These are phyloP conservation scores for Sporothrix humicola DNA, from an alignment of 2,329 filamentous ascomycete genomes.

Conservation along the genomic window DNA sequence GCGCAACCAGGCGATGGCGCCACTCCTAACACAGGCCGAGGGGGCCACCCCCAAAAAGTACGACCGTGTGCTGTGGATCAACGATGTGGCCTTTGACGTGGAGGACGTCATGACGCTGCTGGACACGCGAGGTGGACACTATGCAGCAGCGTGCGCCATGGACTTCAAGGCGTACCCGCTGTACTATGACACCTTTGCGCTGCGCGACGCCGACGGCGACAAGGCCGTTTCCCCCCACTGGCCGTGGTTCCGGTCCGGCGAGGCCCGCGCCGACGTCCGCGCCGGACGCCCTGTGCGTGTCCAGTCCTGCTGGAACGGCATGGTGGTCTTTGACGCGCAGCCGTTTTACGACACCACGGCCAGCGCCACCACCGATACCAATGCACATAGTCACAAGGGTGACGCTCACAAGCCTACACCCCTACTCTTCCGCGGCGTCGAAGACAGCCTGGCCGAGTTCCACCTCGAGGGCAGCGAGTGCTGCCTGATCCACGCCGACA, in stretches of 20 bases:
- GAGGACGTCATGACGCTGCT: slow-evolving; percentile 60
- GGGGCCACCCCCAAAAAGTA: slow-evolving; percentile 45
- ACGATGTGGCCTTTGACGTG: slow-evolving; percentile 63
- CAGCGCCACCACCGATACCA: background rate
- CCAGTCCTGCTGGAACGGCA: slow-evolving; percentile 72
- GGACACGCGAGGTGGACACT: slow-evolving; percentile 59
- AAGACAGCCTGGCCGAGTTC: slow-evolving; percentile 63
- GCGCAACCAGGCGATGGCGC: slow-evolving; percentile 67
- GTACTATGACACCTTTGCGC: slow-evolving; percentile 67
- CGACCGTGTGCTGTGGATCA: slow-evolving; percentile 64
- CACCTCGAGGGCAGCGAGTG: slow-evolving; percentile 81
- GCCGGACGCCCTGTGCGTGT: slow-evolving; percentile 61
- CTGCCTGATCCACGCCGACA: slow-evolving; percentile 77
- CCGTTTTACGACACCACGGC: slow-evolving; percentile 51
- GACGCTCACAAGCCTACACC: slow-evolving; percentile 38
- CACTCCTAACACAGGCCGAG: slow-evolving; percentile 56
- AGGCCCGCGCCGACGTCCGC: slow-evolving; percentile 54
- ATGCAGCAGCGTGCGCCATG: slow-evolving; percentile 65
- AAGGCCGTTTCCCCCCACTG: slow-evolving; percentile 59
- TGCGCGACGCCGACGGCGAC: slow-evolving; percentile 60
- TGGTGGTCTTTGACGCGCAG: slow-evolving; percentile 53
- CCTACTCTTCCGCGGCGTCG: slow-evolving; percentile 66
- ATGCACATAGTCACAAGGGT: slow-evolving; percentile 22
- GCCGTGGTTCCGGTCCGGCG: slow-evolving; percentile 62
- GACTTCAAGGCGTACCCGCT: slow-evolving; percentile 60